Evolutionary conservation across 768 basidiomycete species (phyloP), one percentile per base, ranked within the genome.

Genomic region (Leccinellum albellum): DNA sequence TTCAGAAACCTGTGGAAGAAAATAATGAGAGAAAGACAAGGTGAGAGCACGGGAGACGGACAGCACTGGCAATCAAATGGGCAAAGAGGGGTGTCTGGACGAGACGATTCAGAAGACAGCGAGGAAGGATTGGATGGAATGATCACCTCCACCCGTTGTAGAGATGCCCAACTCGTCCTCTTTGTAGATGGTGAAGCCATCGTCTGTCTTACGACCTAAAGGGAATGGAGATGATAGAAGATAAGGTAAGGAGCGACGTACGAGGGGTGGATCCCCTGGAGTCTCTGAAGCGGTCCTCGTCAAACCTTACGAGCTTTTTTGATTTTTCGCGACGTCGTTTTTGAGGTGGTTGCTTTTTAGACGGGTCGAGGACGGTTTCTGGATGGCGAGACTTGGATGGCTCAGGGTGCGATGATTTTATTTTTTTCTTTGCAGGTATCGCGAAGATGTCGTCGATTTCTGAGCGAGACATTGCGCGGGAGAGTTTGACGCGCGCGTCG

Each of bases 41-140:
- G 3, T 6, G 17, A 13, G 8, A 20, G 42, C 23, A 35, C n/a
- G 35, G 33, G 37, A 23, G 47, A 77, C 89, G 73, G 65, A 91
- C 92, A 94, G 64, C 92, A 94, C 35, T 89, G 78, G 70, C 92
- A 94, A 69, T 94, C 92, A 67, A 94, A 94, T 6, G 92, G 92
- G 74, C 91, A 94, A 40, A 89, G 70, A 3, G 88, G 82, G 0
- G 91, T 92, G 70, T 89, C 91, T 94, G 72, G 31, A 58, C 28
- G 33, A 46, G 61, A 65, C 58, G 66, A 69, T 52, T 60, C 51
- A 46, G 70, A 57, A 61, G 28, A 56, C 53, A 60, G 56, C 59
- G 51, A 29, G 15, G 45, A 17, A 29, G 26, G 40, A 32, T 42
- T 49, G 50, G 44, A 65, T 33, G 48, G 52, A 29, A 21, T 12